Evolutionary conservation across 345 rosid genomes (phyloP), one percentile per base, ranked within the genome.

Genomic region (Brassica incana): DNA sequence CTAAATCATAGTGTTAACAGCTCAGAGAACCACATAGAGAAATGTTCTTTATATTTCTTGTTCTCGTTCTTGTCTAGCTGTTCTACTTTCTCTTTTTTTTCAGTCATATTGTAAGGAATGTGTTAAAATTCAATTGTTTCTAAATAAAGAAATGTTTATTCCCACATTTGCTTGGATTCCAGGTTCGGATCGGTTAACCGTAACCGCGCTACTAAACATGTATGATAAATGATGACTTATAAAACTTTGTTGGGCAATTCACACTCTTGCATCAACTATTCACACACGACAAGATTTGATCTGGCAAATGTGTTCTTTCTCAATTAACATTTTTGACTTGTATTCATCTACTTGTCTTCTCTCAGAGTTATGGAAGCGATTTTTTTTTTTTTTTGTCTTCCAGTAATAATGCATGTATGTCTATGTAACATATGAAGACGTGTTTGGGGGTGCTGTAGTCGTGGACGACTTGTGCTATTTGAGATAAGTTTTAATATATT

Each of bases 41-140:
- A 80, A 62, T 62, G 66, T 75, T 73, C 12, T 79, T 69, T 54
- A 2, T 27, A 16, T 74, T 50, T 6, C 43, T 67, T 63, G 11
- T 38, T 35, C 77, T 75, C 70, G 76, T 76, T 43, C 35, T 43
- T 76, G 68, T 65, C 48, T 71, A 69, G 67, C 54, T 70, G 12
- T 40, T 75, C 35, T 71, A 38, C 68, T 30, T 14, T 72, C 59
- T 36, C 67, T 56, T 65, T 75, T 18, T 56, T 80, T 43, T 64
- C 65, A 71, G 52, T 70, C 72, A 69, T 65, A 69, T 54, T 69
- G 80, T 76, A 80, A 71, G 63, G 80, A 76, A 76, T 80, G 77
- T 27, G 80, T 32, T 23, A 45, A 71, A 59, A 16, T 18, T 69
- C 69, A 69, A 79, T 56, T 75, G 83, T 75, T 70, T 56, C 48